Evolutionary conservation across 805 yeast species (phyloP), one percentile per base, ranked within the genome.

Genomic region (Candida railenensis): DNA sequence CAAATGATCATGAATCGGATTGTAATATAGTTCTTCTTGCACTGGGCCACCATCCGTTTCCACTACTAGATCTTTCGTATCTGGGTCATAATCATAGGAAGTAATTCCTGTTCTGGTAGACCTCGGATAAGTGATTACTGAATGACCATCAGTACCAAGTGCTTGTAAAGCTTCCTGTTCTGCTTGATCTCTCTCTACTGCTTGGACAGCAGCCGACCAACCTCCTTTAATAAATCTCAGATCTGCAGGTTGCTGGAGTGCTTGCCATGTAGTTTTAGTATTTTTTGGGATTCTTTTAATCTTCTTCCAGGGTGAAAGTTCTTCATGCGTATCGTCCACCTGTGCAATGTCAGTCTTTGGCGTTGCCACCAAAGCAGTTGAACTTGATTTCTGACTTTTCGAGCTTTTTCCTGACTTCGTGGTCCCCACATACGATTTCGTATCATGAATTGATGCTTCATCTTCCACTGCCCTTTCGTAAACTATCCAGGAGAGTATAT

Each of bases 401-500:
- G 9, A 12, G 9, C 9, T 34, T 4, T 20, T 34, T 15, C 4
- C 18, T n/a, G 18, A 16, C 38, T 34, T 16, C 14, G 12, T 38
- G 3, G 4, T 38, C 16, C 25, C 30, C 22, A 3, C 18, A 15
- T 11, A 14, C n/a, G 48, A 43, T 34, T 38, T 9, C 34, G 41
- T 7, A 30, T 22, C 25, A 11, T 42, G 21, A 3, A 34, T 40
- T 1, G 37, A 9, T 20, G 25, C 21, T 16, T 14, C 34, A 4
- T 42, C 47, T 34, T 43, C 44, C 11, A 37, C 43, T 34, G 14
- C 15, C 32, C 33, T 22, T 3, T 64, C 59, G 49, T 69, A 69
- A 2, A 61, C 67, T 2, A 71, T 46, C 69, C 71, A 68, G 8
- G 73, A 66, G 19, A 71, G 56, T 15, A 69, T 25, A 47, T 63